These are phyloP conservation scores for Citrus sp. DNA, from an alignment of 345 rosid genomes.

Conservation along the genomic window DNA sequence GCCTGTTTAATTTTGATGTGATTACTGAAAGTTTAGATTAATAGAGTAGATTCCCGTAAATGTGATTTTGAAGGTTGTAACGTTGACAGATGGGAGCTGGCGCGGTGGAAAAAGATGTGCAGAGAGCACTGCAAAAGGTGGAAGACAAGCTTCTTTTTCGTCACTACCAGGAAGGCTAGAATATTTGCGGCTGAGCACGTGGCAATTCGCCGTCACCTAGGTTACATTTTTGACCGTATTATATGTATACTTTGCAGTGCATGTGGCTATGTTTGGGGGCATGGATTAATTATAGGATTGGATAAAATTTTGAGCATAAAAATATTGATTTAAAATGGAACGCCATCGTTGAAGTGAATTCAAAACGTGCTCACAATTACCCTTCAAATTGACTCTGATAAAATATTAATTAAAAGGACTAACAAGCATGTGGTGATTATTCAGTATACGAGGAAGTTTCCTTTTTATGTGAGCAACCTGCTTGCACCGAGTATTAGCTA, in stretches of 20 bases:
- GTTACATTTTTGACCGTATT: neutral
- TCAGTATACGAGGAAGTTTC: neutral
- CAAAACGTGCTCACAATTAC: too few relatives aligned
- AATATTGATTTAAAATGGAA: too few relatives aligned
- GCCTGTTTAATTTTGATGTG: neutral
- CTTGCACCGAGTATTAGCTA: neutral
- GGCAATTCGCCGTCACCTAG: neutral
- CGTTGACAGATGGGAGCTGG: conserved; percentile 41
- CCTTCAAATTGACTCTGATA: neutral
- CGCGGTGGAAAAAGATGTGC: conserved; percentile 41
- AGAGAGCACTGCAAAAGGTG: conserved; percentile 34
- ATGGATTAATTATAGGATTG: too few relatives aligned
- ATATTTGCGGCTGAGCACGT: neutral
- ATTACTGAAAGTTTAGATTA: too few relatives aligned
- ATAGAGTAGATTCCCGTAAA: neutral
- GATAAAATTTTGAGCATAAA: too few relatives aligned
- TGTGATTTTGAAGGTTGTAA: neutral
- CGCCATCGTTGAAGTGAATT: too few relatives aligned
- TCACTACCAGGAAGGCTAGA: conserved; percentile 15
- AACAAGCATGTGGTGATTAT: neutral
- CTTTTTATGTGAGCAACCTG: neutral
- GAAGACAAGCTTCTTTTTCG: conserved; percentile 30
- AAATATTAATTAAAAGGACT: neutral
- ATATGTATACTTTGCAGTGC: neutral
- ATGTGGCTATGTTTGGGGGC: too few relatives aligned